Percentiles rank a stretch among this genome's conserved stretches.
These are phyloP conservation scores for Venturia pyrina DNA, from an alignment of 2,329 filamentous ascomycete species.

Conservation along the genomic window DNA sequence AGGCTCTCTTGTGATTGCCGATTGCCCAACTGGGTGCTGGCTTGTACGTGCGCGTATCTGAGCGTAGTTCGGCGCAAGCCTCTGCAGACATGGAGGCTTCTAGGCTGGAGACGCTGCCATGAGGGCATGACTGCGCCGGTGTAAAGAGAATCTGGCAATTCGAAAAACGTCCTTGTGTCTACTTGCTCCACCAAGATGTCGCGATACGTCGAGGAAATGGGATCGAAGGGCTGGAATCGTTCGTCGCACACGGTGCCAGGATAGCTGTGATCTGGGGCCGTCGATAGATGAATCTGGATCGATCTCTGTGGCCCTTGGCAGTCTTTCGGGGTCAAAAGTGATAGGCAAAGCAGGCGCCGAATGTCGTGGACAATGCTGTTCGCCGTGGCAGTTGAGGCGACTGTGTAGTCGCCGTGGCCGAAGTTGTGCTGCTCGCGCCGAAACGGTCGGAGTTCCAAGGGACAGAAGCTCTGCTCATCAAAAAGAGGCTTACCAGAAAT, in stretches of 20 bases:
- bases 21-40: background rate
- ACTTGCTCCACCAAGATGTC: background rate
- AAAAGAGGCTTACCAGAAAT: background rate
- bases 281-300: background rate
- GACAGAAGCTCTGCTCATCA: background rate
- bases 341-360: background rate
- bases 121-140: background rate
- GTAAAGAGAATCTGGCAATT: background rate
- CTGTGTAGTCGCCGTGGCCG: background rate
- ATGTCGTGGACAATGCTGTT: background rate
- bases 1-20: background rate
- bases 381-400: background rate
- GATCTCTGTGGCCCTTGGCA: background rate
- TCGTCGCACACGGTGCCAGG: background rate
- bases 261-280: background rate
- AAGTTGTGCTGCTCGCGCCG: background rate
- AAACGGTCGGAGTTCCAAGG: background rate
- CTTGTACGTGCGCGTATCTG: background rate
- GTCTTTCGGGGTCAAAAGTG: background rate
- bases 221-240: background rate
- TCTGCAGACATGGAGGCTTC: background rate
- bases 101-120: background rate
- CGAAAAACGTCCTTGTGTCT: background rate
- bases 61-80: background rate
- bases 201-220: background rate